A percentile compares a stretch with the other conserved stretches of the same genome.
Evolutionary conservation across 1,284 basidiomycete species (phyloP).

Genomic region (Calocybe gambosa): DNA sequence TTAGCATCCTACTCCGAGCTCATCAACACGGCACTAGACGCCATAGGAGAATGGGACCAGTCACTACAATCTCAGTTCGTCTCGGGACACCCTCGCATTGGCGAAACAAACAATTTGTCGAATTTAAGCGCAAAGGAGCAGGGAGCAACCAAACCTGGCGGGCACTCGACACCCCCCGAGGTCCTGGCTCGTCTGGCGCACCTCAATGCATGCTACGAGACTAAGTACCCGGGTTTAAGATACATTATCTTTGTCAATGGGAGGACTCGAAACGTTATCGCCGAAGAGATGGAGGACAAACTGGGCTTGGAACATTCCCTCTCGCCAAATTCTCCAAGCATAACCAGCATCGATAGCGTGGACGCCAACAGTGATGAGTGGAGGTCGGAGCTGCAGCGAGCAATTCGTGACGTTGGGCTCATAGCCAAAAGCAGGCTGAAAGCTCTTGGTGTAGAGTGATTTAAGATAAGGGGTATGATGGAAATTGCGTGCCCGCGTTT

Average conservation of each 20-base stretch:
- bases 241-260: constrained; percentile 93
- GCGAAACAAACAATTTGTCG: constrained; percentile 71
- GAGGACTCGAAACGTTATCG: constrained; percentile 63
- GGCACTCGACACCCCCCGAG: constrained; percentile 51
- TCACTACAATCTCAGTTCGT: constrained; percentile 65
- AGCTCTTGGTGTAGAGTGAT: constrained; percentile 32
- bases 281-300: constrained; percentile 71
- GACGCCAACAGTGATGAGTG: constrained; percentile 42
- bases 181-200: constrained; percentile 56
- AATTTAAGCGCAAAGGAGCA: constrained; percentile 76
- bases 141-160: constrained; percentile 31
- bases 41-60: constrained; percentile 53
- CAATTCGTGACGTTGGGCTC: constrained; percentile 64
- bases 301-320: constrained; percentile 49
- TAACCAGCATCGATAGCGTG: constrained; percentile 34
- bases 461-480: constrained; percentile 5
- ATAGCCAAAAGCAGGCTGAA: constrained; percentile 69
- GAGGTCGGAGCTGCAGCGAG: constrained; percentile 62
- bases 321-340: constrained; percentile 33
- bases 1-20: constrained; percentile 50
- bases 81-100: constrained; percentile 83
- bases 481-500: background rate
- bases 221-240: constrained; percentile 63
- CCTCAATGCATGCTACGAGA: constrained; percentile 77
- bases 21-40: constrained; percentile 51